These are phyloP conservation scores for Cladophialophora bantiana DNA, from an alignment of 2,329 filamentous ascomycete genomes.

Conservation along the genomic window DNA sequence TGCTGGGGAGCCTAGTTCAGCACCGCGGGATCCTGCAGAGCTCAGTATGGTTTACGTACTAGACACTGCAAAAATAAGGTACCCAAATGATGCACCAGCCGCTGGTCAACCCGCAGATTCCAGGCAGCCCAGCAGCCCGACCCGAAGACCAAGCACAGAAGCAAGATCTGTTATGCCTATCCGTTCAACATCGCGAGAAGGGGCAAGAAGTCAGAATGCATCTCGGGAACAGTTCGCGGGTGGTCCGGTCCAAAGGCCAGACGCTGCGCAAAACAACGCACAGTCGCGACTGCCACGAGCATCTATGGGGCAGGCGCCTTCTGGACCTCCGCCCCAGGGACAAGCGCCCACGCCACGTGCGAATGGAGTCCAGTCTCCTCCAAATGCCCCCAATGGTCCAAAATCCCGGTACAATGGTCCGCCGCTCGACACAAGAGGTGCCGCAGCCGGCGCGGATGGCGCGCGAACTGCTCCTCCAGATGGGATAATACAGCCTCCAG, in stretches of 20 bases:
- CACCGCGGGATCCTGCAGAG: slow-evolving; percentile 79
- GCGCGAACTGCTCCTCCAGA: slow-evolving; percentile 28
- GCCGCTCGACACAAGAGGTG: slow-evolving; percentile 46
- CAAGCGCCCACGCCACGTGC: slow-evolving; percentile 65
- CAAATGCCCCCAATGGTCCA: slow-evolving; percentile 22
- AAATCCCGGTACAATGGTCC: slow-evolving; percentile 52
- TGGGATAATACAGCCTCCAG: slow-evolving; percentile 31
- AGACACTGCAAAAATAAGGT: slow-evolving; percentile 94
- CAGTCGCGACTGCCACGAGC: slow-evolving; percentile 66
- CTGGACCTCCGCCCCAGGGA: slow-evolving; percentile 69
- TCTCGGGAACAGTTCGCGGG: slow-evolving; percentile 36
- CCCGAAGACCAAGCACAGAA: slow-evolving; percentile 53
- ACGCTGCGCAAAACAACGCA: slow-evolving; percentile 43
- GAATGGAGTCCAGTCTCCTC: slow-evolving; percentile 46
- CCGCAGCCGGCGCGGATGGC: slow-evolving; percentile 36
- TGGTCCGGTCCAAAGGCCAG: slow-evolving; percentile 39
- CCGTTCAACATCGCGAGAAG: slow-evolving; percentile 52
- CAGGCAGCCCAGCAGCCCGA: slow-evolving; percentile 49
- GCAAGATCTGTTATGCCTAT: slow-evolving; percentile 53
- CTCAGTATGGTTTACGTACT: slow-evolving; percentile 88
- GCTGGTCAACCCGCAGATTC: slow-evolving; percentile 48
- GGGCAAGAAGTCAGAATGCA: slow-evolving; percentile 48
- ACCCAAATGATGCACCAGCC: slow-evolving; percentile 74
- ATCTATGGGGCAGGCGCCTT: slow-evolving; percentile 65
- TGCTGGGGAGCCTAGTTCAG: slow-evolving; percentile 91